Evolutionary conservation across 495 filamentous ascomycete species (phyloP).

Genomic region (Penicillium lividum): DNA sequence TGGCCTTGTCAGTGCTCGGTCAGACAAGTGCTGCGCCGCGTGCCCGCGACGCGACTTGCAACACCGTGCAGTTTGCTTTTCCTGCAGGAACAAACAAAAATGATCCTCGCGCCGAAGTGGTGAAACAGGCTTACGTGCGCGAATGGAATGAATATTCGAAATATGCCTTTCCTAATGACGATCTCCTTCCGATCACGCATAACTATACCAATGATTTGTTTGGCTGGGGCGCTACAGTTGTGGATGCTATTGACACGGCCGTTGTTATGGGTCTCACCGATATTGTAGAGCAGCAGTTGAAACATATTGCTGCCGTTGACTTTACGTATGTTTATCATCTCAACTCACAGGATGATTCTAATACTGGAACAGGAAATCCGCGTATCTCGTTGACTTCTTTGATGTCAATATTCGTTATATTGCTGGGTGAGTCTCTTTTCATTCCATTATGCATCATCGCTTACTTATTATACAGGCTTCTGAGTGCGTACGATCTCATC

Average conservation of each 20-base stretch:
- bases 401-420: constrained; percentile 27
- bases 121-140: constrained; percentile 24
- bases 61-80: constrained; percentile 23
- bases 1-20: constrained; percentile 12
- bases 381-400: constrained; percentile 21
- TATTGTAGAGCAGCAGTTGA: constrained; percentile 24
- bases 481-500: constrained; percentile 27
- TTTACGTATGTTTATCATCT: constrained; percentile 18
- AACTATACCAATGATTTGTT: constrained; percentile 22
- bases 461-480: constrained; percentile 11
- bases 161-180: constrained; percentile 23
- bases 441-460: not conserved
- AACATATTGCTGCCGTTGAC: constrained; percentile 23
- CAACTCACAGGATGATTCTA: not conserved
- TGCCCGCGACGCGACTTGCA: constrained; percentile 12
- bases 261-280: constrained; percentile 28
- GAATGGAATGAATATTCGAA: constrained; percentile 25
- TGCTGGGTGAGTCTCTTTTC: constrained; percentile 15
- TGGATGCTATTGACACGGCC: constrained; percentile 27
- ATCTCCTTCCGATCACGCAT: constrained; percentile 22
- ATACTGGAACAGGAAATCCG: constrained; percentile 13
- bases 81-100: constrained; percentile 22
- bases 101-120: constrained; percentile 21
- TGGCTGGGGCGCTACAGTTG: constrained; percentile 26
- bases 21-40: constrained; percentile 5